Conservation (phyloP, 2,329 filamentous ascomycete genomes). For the Colletotrichum limetticola region DNA sequence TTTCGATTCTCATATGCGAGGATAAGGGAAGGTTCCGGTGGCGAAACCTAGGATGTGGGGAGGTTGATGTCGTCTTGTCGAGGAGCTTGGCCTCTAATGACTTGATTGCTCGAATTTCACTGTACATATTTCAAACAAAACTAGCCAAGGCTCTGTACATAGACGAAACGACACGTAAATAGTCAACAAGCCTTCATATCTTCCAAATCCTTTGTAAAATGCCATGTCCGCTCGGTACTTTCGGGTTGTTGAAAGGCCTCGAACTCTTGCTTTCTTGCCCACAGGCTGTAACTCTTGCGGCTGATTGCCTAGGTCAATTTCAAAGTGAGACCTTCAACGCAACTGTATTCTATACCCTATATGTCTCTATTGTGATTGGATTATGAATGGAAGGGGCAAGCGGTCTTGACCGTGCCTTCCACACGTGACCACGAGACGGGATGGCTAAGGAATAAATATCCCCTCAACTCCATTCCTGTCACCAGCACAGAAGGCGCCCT, state of each 20-base stretch:
- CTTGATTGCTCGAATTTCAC: background rate
- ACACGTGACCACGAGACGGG: too few relatives aligned
- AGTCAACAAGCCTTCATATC: background rate
- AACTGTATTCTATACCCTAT: too few relatives aligned
- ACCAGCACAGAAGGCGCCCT: too few relatives aligned
- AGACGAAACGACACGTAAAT: background rate
- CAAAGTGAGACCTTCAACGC: too few relatives aligned
- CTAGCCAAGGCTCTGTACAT: background rate
- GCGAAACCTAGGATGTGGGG: accelerated
- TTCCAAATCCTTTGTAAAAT: background rate
- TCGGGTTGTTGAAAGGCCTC: background rate
- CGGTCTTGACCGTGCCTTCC: too few relatives aligned
- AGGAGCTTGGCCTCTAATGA: background rate
- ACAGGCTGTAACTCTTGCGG: too few relatives aligned
- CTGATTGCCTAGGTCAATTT: too few relatives aligned
- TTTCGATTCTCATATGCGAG: too few relatives aligned
- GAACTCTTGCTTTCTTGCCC: background rate
- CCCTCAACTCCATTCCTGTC: too few relatives aligned
- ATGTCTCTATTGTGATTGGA: too few relatives aligned
- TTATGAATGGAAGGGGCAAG: too few relatives aligned
- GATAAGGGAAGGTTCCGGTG: background rate
- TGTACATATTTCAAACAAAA: background rate
- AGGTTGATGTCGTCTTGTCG: background rate
- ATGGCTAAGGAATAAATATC: too few relatives aligned
- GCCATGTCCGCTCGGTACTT: background rate